phyloP scores from a whole-genome alignment of 2,329 filamentous ascomycete genomes.

The Aplosporella prunicola region DNA sequence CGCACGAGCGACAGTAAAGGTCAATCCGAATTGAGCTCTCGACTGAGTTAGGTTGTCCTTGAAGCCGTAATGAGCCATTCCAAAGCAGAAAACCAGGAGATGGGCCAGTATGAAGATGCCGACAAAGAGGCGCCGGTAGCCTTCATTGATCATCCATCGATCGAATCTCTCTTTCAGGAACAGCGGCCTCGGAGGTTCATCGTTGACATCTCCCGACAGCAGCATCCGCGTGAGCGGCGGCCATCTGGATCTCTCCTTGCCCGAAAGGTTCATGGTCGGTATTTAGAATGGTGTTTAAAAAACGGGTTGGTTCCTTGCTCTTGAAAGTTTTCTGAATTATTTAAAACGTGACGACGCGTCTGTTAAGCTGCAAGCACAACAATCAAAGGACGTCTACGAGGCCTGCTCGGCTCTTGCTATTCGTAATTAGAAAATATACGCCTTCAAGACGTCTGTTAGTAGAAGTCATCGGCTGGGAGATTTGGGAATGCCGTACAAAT shows the following conservation, averaged over 20 bases:
- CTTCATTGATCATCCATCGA: conserved; percentile 84
- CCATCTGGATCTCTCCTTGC: conserved; percentile 64
- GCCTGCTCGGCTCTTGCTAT: no score
- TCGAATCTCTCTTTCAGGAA: conserved; percentile 64
- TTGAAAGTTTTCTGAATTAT: neutral
- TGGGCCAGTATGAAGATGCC: conserved; percentile 66
- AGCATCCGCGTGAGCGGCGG: conserved; percentile 74
- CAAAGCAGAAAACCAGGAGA: conserved; percentile 68
- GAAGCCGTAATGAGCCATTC: conserved; percentile 67
- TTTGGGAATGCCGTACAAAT: no score
- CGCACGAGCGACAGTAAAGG: conserved; percentile 66
- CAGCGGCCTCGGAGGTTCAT: conserved; percentile 60
- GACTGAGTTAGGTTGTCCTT: conserved; percentile 43
- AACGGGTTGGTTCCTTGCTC: neutral
- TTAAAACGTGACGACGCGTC: no score
- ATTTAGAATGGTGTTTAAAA: conserved; percentile 5
- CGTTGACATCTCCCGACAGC: conserved; percentile 72
- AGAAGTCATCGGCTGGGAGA: no score
- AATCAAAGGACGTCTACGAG: no score
- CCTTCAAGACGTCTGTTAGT: no score
- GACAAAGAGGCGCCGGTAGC: conserved; percentile 73
- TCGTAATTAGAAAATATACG: no score
- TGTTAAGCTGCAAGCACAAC: no score
- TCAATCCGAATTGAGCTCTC: conserved; percentile 61
- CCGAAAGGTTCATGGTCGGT: conserved; percentile 23